phyloP scores from a whole-genome alignment of 2,329 filamentous ascomycete genomes.

The Penicillium rolfsii region DNA sequence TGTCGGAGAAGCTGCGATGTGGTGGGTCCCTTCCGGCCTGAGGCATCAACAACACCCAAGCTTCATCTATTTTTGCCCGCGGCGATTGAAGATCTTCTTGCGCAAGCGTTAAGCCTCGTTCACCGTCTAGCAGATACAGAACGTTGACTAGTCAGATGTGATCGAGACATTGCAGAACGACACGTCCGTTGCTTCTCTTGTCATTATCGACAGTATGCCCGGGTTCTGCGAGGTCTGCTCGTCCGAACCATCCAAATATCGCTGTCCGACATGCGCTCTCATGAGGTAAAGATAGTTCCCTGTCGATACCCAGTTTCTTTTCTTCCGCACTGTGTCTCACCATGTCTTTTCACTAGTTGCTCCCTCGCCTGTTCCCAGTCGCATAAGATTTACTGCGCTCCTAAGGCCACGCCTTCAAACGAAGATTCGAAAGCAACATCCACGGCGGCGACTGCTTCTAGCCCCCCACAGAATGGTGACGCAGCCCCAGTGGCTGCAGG shows the following conservation, averaged over 20 bases:
- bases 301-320: background rate
- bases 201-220: slow-evolving; percentile 31
- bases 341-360: slow-evolving; percentile 39
- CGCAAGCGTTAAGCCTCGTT: background rate
- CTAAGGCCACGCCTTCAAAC: slow-evolving; percentile 29
- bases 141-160: slow-evolving; percentile 22
- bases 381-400: slow-evolving; percentile 49
- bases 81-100: background rate
- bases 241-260: slow-evolving; percentile 43
- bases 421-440: slow-evolving; percentile 19
- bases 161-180: slow-evolving; percentile 14
- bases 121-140: background rate
- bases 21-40: background rate
- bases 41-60: background rate
- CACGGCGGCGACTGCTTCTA: slow-evolving; percentile 8
- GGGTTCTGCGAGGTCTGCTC: slow-evolving; percentile 44
- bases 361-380: slow-evolving; percentile 51
- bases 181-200: background rate
- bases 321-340: background rate
- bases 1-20: background rate
- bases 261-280: slow-evolving; percentile 43
- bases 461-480: slow-evolving; percentile 12
- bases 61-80: slow-evolving; percentile 3
- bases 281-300: slow-evolving; percentile 38
- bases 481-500: slow-evolving; percentile 13